phyloP scores from a whole-genome alignment of 2,329 filamentous ascomycete species.

The Fusarium chuoi region DNA sequence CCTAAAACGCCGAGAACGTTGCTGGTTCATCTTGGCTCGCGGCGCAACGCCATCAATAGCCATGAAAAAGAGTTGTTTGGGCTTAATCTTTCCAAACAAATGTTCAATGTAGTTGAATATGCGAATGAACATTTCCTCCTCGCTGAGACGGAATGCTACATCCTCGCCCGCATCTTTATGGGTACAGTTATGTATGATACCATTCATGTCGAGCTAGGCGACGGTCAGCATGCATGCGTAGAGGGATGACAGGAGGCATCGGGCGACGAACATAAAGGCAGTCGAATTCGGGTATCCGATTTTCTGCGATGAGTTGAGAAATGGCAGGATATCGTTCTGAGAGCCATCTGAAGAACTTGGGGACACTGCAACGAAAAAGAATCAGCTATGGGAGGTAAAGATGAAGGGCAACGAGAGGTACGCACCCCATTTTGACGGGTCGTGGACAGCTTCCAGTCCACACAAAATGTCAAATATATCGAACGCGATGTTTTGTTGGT shows the following conservation, averaged over 20 bases:
- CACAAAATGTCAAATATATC: slow-evolving; percentile 15
- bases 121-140: slow-evolving; percentile 99
- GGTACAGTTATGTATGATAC: slow-evolving; percentile 99
- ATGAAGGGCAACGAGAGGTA: not conserved
- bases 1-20: slow-evolving; percentile 92
- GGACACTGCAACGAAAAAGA: slow-evolving; percentile 60
- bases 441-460: slow-evolving; percentile 39
- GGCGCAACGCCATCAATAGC: slow-evolving; percentile 98
- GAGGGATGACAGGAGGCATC: slow-evolving; percentile 19
- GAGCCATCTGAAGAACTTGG: slow-evolving; percentile 99
- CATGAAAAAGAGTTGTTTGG: slow-evolving; percentile 99
- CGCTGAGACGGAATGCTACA: slow-evolving; percentile 89
- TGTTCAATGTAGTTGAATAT: slow-evolving; percentile 99
- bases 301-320: slow-evolving; percentile 97
- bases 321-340: slow-evolving; percentile 98
- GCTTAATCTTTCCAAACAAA: slow-evolving; percentile 98
- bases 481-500: slow-evolving; percentile 9
- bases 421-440: slow-evolving; percentile 47
- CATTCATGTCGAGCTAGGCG: slow-evolving; percentile 89
- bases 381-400: slow-evolving; percentile 19
- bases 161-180: slow-evolving; percentile 92
- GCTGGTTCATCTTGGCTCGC: slow-evolving; percentile 99
- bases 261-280: slow-evolving; percentile 79
- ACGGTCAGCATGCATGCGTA: slow-evolving; percentile 34
- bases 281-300: slow-evolving; percentile 98